Conservation (phyloP, 2,329 filamentous ascomycete genomes). For the Coniochaeta sp. region DNA sequence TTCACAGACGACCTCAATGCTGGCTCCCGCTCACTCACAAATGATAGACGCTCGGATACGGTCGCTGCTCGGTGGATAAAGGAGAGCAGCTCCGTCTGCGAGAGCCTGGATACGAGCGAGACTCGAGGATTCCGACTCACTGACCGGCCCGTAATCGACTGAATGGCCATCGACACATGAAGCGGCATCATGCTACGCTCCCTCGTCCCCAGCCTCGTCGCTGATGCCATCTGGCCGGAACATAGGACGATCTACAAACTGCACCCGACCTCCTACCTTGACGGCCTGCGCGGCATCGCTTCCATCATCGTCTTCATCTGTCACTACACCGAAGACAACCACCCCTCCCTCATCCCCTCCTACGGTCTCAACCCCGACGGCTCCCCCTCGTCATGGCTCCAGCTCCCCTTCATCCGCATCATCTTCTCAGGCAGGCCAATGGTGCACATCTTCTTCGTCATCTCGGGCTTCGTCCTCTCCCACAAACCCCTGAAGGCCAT, state of each 20-base stretch:
- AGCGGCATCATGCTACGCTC: background rate
- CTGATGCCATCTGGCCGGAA: conserved; percentile 22
- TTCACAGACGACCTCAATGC: background rate
- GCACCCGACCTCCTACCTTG: conserved; percentile 39
- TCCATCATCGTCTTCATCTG: conserved; percentile 40
- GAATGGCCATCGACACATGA: background rate
- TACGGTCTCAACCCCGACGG: conserved; percentile 28
- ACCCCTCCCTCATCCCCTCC: conserved; percentile 23
- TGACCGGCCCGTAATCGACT: too few relatives aligned
- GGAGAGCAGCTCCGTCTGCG: too few relatives aligned
- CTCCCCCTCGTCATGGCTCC: conserved; percentile 25
- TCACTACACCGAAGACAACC: conserved; percentile 36
- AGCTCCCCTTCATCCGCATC: conserved; percentile 36
- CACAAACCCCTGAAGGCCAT: conserved; percentile 35
- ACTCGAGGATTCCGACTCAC: too few relatives aligned
- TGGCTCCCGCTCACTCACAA: background rate
- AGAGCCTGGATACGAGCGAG: background rate
- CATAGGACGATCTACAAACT: conserved; percentile 18
- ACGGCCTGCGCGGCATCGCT: conserved; percentile 42
- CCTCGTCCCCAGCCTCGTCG: conserved; percentile 23
- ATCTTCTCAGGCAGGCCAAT: conserved; percentile 37
- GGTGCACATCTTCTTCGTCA: conserved; percentile 46
- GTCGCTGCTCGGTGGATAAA: background rate
- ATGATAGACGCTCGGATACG: background rate
- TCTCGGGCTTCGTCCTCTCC: conserved; percentile 41